Base-by-base conservation (phyloP, 768 basidiomycete genomes). In the Suillus weaverae region DNA sequence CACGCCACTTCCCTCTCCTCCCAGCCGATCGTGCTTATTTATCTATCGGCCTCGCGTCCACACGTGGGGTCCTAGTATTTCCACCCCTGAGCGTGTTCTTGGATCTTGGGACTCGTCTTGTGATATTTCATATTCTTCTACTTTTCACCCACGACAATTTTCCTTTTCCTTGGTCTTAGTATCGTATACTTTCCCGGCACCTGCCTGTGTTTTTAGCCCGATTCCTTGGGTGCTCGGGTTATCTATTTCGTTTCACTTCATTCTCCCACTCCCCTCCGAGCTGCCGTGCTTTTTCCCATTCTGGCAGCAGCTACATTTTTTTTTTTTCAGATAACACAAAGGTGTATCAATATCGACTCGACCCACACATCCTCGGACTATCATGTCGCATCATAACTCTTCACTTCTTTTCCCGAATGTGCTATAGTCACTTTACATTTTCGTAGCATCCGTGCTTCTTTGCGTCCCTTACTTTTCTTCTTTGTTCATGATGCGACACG, bases 91-190 rank as follows among this genome's bases (percentile, higher is more conserved):
- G 66, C 77, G 76, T 80, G 76, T 77, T 81, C 74, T 80, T 79
- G 81, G 76, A 77, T 82, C 74, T 71, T 76, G 78, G 76, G 76
- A 77, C 74, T 67, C 36, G 66, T 44, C 35, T 64, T 61, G 68
- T 69, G 66, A 68, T 73, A 71, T 76, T 70, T 62, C 48, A 62
- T 63, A 64, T 61, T 30, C 14, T 38, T 61, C 41, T 46, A 48
- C 51, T 35, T 57, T 68, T 38, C 69, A 64, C 67, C 51, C 60
- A 46, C 35, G 8, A 32, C 36, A 26, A 26, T 55, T 39, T 66
- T 59, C 61, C 54, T 43, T 62, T 22, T 53, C 64, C 68, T 67
- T 66, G 74, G 72, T 71, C 55, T 50, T 20, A 65, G 66, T 71
- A 44, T 35, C 48, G 38, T 74, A 76, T 65, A 72, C 69, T 67